A percentile compares a stretch with the other conserved stretches of the same genome.
These are phyloP conservation scores for Pestalotiopsis sp. DNA, from an alignment of 2,329 filamentous ascomycete species.

Conservation along the genomic window DNA sequence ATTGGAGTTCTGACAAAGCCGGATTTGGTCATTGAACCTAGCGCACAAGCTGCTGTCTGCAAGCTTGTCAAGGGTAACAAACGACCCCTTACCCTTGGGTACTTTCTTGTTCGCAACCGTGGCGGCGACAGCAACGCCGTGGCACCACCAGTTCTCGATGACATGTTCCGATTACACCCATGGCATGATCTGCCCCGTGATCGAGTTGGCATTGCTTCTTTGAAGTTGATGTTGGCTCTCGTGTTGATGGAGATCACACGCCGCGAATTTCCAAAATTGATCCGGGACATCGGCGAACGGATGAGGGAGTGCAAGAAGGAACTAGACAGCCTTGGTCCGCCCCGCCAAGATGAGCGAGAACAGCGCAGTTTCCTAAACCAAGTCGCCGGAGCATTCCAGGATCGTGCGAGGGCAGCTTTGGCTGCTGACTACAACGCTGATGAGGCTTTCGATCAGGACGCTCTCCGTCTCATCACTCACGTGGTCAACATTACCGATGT, in stretches of 20 bases:
- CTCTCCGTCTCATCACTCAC: slow-evolving; percentile 23
- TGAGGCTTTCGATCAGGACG: neutral
- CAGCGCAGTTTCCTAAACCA: slow-evolving; percentile 20
- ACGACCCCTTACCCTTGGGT: slow-evolving; percentile 42
- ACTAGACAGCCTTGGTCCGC: slow-evolving; percentile 17
- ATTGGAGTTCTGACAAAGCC: slow-evolving; percentile 61
- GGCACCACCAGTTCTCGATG: neutral
- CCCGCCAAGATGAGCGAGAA: slow-evolving; percentile 18
- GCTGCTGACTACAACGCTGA: slow-evolving; percentile 5
- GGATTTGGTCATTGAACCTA: slow-evolving; percentile 48
- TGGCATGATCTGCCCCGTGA: neutral
- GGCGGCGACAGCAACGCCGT: slow-evolving; percentile 32
- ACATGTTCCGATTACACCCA: neutral
- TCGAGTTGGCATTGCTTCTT: neutral
- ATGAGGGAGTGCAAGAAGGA: slow-evolving; percentile 13
- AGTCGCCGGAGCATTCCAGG: slow-evolving; percentile 23
- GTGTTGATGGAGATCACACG: slow-evolving; percentile 25
- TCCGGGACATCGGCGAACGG: slow-evolving; percentile 21
- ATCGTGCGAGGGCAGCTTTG: slow-evolving; percentile 3
- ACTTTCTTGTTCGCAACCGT: slow-evolving; percentile 46
- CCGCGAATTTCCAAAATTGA: slow-evolving; percentile 32
- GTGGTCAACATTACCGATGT: slow-evolving; percentile 22
- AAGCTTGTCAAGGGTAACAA: slow-evolving; percentile 41
- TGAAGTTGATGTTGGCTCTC: neutral
- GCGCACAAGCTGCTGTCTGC: slow-evolving; percentile 34